Conservation (phyloP, 441 rosid species). For the Macaranga tanarius region DNA sequence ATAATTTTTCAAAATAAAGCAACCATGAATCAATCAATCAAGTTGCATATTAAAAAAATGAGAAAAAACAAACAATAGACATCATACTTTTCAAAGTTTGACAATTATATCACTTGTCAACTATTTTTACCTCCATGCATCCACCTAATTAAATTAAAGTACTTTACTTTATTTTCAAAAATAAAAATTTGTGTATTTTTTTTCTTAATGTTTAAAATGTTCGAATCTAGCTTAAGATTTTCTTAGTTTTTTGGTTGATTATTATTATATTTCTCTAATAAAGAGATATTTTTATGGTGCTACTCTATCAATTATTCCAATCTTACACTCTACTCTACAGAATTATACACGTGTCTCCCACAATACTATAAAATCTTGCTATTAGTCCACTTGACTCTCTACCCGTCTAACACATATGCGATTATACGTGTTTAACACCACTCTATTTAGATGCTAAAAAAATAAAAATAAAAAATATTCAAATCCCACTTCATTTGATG, state of each 20-base stretch:
- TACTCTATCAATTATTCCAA: neutral
- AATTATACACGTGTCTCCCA: constrained; percentile 3
- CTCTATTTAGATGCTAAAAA: too few species aligned
- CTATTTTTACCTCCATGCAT: neutral
- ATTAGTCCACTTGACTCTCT: too few species aligned
- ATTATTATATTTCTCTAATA: neutral
- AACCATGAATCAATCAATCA: neutral
- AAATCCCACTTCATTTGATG: too few species aligned
- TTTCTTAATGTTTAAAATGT: too few species aligned
- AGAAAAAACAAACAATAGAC: neutral
- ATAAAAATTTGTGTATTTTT: neutral
- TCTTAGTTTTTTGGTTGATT: neutral
- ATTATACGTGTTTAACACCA: too few species aligned
- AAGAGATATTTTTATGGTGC: neutral
- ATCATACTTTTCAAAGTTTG: neutral
- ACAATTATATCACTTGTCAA: constrained; percentile 1
- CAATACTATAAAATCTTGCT: too few species aligned
- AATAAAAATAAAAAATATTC: too few species aligned
- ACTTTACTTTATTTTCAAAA: neutral
- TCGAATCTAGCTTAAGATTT: constrained; percentile 7
- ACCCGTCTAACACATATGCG: too few species aligned
- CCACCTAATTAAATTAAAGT: too few species aligned
- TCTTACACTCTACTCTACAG: neutral
- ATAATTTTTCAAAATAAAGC: too few species aligned
- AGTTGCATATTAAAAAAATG: neutral